These are phyloP conservation scores for Mallotus japonicus DNA, from an alignment of 441 rosid species.

Conservation along the genomic window DNA sequence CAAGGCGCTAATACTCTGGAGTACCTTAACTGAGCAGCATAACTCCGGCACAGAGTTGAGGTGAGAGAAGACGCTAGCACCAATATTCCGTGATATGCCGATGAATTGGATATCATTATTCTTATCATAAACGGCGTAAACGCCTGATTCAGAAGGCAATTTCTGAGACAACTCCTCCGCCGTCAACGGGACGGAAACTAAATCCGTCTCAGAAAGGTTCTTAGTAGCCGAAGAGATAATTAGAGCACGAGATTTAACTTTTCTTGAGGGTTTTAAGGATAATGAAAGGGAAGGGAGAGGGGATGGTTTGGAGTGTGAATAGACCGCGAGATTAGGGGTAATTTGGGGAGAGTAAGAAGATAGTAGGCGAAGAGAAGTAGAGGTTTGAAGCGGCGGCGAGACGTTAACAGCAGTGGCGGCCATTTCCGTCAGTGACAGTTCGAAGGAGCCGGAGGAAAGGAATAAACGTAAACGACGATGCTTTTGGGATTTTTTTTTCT, in stretches of 20 bases:
- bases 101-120: slow-evolving; percentile 70
- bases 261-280: slow-evolving; percentile 33
- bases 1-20: too few species aligned
- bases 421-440: slow-evolving; percentile 32
- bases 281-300: slow-evolving; percentile 36
- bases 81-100: slow-evolving; percentile 79
- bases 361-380: slow-evolving; percentile 36
- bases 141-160: slow-evolving; percentile 61
- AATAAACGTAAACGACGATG: too few species aligned
- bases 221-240: slow-evolving; percentile 46
- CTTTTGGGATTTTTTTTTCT: too few species aligned
- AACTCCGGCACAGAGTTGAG: slow-evolving; percentile 68
- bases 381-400: slow-evolving; percentile 37
- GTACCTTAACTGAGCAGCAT: slow-evolving; percentile 75
- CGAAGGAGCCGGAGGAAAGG: neutral
- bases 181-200: slow-evolving; percentile 37
- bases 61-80: slow-evolving; percentile 64
- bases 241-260: slow-evolving; percentile 36
- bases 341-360: slow-evolving; percentile 32
- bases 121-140: slow-evolving; percentile 73
- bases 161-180: slow-evolving; percentile 36
- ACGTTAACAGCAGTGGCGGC: slow-evolving; percentile 49
- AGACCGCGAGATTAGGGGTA: slow-evolving; percentile 37
- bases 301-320: slow-evolving; percentile 42
- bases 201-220: slow-evolving; percentile 51